Evolutionary conservation across 306 rosid species (phyloP).

Genomic region (Cucumis cinereus): DNA sequence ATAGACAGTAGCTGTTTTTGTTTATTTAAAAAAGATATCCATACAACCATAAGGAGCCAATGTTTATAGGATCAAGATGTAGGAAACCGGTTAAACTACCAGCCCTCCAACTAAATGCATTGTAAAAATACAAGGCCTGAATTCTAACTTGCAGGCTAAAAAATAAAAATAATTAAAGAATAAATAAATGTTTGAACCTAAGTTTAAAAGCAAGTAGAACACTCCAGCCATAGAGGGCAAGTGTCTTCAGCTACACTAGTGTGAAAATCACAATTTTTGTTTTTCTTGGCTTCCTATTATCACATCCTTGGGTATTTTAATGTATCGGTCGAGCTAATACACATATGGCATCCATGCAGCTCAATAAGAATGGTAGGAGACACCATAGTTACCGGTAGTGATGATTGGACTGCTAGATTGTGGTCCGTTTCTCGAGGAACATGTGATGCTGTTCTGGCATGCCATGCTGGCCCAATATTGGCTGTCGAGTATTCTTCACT

Average conservation of each 20-base stretch:
- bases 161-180: background rate
- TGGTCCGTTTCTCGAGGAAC: slow-evolving; percentile 93
- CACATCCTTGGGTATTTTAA: background rate
- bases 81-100: background rate
- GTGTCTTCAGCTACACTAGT: slow-evolving; percentile 3
- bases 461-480: slow-evolving; percentile 94
- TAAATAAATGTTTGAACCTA: background rate
- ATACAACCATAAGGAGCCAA: background rate
- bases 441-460: slow-evolving; percentile 96
- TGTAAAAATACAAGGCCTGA: background rate
- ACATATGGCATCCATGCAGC: slow-evolving; percentile 36
- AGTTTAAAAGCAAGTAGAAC: background rate
- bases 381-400: slow-evolving; percentile 89
- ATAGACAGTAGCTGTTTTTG: background rate
- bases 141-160: background rate
- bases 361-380: slow-evolving; percentile 95
- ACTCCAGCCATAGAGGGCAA: background rate
- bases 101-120: background rate
- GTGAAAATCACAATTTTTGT: slow-evolving; percentile 3
- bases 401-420: slow-evolving; percentile 96
- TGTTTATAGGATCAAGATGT: background rate
- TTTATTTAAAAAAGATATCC: background rate
- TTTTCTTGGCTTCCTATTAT: background rate
- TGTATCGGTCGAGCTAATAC: slow-evolving; percentile 3
- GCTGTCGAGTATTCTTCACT: slow-evolving; percentile 84